Base-by-base conservation (phyloP, 2,329 filamentous ascomycete species). In the Penicillium sp. region DNA sequence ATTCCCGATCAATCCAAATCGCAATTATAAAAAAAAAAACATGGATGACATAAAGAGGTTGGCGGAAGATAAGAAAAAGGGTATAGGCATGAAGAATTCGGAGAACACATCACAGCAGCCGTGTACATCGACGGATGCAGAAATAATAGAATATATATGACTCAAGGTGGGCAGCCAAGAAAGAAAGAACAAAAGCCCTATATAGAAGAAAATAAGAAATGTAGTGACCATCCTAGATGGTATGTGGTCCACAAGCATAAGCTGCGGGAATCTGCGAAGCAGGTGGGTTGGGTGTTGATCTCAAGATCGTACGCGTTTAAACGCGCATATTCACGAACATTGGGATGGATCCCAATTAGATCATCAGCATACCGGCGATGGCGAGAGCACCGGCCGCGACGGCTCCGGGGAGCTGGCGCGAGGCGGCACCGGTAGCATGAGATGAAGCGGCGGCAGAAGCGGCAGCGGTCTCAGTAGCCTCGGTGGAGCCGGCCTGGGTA, bases 331-430 rank as follows among this genome's bases (percentile, higher is more conserved):
- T 23, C 35, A 27, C 6, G 6, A 23, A 53, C 14, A 37, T n/a
- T 8, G 29, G 16, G 13, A 19, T 33, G 13, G 26, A 26, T 11
- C 19, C 19, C 19, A n/a, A 50, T 65, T 72, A 77, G 43, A 75
- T 62, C 60, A 76, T 53, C n/a, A 70, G 54, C 27, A 73, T 49
- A 23, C 72, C 72, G n/a, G 68, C 70, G 43, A 70, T 61, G 45
- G 68, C 72, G 37, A 70, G 49, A 3, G 62, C 71, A 61, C 70
- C 72, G 8, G 67, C 72, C 31, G 65, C 67, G 56, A 74, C 51
- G 26, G 61, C 65, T 26, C 67, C 67, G 13, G 70, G 61, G 23
- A 69, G 29, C 53, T 69, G 63, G 33, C 57, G 59, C 13, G 69
- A 62, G 19, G 60, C 58, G 10, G 52, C 31, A 53, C 63, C 67